Evolutionary conservation across 805 yeast species (phyloP), one percentile per base, ranked within the genome.

Genomic region (Metschnikowia aberdeeniae): DNA sequence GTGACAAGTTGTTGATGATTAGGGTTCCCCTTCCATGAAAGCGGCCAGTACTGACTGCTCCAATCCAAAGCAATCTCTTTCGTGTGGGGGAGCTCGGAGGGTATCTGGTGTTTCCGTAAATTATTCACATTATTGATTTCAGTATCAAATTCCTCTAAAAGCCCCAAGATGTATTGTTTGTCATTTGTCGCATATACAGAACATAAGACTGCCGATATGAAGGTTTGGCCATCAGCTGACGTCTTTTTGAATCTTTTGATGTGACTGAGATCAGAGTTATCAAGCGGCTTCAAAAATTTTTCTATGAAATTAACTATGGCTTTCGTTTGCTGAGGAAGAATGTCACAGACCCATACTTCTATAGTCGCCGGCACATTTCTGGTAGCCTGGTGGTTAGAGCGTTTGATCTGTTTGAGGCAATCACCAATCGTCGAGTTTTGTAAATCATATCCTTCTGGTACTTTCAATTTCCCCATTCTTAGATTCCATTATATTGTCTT

Each of bases 1-100:
- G 78, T 80, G 26, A 83, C 80, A 33, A 88, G 63, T 28, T 76
- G 77, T 56, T 86, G 93, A 47, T 82, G 80, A 53, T 81, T 73
- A 0, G 96, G 95, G 58, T 90, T 89, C 0, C 98, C 98, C 54
- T 89, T 82, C 98, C 98, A 93, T 33, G 88, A 74, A 43, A 88
- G 66, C 0, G 98, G 98, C 99, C 98, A 92, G 52, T 75, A 77
- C 13, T 67, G 53, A 4, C 62, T 45, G 2, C 89, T 76, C 97
- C 97, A 90, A 34, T 70, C 67, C 1, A 63, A 47, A 19, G 84
- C 76, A 12, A 80, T 62, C n/a, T 83, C 89, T 53, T 83, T 86
- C 3, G 88, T 80, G 5, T 76, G 70, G 0, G 97, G 95, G n/a
- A 77, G 75, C 45, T 71, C 72, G 22, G 56, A 56, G 0, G 97